Percentiles rank a stretch among this genome's conserved stretches.
phyloP scores from a whole-genome alignment of 2,329 filamentous ascomycete genomes.

The Fusarium hainanense region DNA sequence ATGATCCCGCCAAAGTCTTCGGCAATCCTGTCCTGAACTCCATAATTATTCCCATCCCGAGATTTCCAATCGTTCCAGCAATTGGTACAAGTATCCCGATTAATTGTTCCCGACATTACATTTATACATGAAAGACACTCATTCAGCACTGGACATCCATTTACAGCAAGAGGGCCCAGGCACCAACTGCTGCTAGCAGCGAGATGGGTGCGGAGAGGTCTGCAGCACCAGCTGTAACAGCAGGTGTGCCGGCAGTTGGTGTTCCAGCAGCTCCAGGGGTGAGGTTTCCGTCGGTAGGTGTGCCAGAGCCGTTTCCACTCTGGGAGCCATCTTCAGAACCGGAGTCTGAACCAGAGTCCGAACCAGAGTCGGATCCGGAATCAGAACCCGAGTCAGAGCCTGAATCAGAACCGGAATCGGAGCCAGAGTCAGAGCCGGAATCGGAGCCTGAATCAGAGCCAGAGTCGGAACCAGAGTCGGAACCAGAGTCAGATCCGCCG shows the following conservation, averaged over 20 bases:
- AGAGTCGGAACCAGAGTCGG: not conserved
- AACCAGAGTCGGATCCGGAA: not conserved
- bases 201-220: conserved; percentile 55
- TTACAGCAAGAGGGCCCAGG: conserved; percentile 55
- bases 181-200: conserved; percentile 57
- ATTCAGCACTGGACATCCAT: not conserved
- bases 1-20: not conserved
- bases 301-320: conserved; percentile 1
- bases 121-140: conserved; percentile 28
- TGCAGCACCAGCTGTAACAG: conserved; percentile 40
- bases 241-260: conserved; percentile 33
- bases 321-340: not conserved
- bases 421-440: not conserved
- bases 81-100: conserved; percentile 38
- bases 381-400: not conserved
- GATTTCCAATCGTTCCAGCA: conserved; percentile 37
- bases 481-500: not conserved
- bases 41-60: conserved; percentile 31
- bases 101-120: conserved; percentile 30
- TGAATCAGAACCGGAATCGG: not conserved
- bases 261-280: conserved; percentile 37
- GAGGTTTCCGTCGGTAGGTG: conserved; percentile 12
- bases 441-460: not conserved
- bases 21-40: conserved; percentile 15
- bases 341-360: conserved; percentile 7